A percentile compares a stretch with the other conserved stretches of the same genome.
phyloP scores from a whole-genome alignment of 2,329 filamentous ascomycete species.

The Colletotrichum cordylinicola region DNA sequence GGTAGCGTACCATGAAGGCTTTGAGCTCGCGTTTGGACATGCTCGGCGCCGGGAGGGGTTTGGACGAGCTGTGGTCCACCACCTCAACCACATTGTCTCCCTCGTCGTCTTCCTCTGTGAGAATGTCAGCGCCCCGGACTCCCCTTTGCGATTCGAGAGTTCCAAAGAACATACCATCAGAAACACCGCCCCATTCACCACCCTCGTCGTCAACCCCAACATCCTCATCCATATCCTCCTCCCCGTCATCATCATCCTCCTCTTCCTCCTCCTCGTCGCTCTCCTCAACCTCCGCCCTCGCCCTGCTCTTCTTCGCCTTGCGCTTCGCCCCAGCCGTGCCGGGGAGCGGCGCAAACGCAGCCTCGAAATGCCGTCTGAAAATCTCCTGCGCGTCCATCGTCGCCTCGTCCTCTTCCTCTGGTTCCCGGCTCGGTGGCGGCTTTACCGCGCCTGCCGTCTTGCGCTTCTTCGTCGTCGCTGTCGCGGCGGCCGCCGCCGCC shows the following conservation, averaged over 20 bases:
- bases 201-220: constrained; percentile 41
- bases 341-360: constrained; percentile 78
- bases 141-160: neutral
- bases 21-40: constrained; percentile 76
- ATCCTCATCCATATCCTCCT: constrained; percentile 31
- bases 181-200: constrained; percentile 71
- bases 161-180: constrained; percentile 26
- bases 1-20: constrained; percentile 72
- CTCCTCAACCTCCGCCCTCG: constrained; percentile 13
- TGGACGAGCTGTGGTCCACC: constrained; percentile 60
- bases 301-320: constrained; percentile 23
- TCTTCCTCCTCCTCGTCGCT: constrained; percentile 29
- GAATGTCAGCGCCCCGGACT: neutral
- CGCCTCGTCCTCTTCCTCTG: constrained; percentile 44
- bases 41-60: constrained; percentile 38
- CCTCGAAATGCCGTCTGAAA: constrained; percentile 86
- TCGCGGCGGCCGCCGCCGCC: neutral
- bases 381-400: constrained; percentile 65
- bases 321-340: constrained; percentile 30
- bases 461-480: neutral
- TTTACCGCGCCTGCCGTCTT: neutral
- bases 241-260: constrained; percentile 24
- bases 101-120: constrained; percentile 22
- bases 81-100: constrained; percentile 57
- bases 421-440: neutral